Percentiles rank a stretch among this genome's conserved stretches.
These are phyloP conservation scores for Quercus berberidifolia DNA, from an alignment of 306 rosid genomes.

Conservation along the genomic window DNA sequence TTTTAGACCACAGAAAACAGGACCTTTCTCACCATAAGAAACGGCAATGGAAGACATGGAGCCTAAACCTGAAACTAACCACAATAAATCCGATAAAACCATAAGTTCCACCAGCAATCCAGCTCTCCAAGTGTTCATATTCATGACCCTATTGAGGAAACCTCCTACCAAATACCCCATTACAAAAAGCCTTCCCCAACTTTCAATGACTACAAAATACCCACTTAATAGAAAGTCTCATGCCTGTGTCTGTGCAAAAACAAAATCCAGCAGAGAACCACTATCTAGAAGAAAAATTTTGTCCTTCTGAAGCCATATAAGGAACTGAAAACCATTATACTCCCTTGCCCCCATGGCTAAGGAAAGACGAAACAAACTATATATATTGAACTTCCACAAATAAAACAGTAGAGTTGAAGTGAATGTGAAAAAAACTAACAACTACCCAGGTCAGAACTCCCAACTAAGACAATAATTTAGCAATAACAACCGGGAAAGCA, in stretches of 20 bases:
- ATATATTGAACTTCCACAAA: slow-evolving; percentile 4
- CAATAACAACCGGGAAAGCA: background rate
- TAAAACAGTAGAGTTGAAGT: background rate
- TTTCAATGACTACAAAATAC: background rate
- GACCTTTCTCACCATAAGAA: slow-evolving; percentile 86
- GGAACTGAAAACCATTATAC: background rate
- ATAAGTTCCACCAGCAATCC: slow-evolving; percentile 28
- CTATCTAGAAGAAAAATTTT: background rate
- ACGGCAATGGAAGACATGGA: slow-evolving; percentile 88
- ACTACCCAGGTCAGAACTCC: slow-evolving; percentile 18
- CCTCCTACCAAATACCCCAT: slow-evolving; percentile 36
- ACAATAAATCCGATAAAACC: slow-evolving; percentile 45
- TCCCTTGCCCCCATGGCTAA: slow-evolving; percentile 14
- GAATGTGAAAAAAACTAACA: background rate
- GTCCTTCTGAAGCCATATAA: background rate
- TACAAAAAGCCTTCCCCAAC: slow-evolving; percentile 9
- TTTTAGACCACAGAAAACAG: slow-evolving; percentile 71
- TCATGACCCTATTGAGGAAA: slow-evolving; percentile 30
- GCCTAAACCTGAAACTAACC: slow-evolving; percentile 63
- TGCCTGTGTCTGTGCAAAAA: slow-evolving; percentile 20
- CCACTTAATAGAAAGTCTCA: background rate
- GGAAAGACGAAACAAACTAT: slow-evolving; percentile 8
- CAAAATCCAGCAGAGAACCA: slow-evolving; percentile 4
- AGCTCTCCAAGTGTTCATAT: slow-evolving; percentile 35
- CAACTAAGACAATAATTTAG: background rate